Evolutionary conservation across 768 basidiomycete genomes (phyloP).

Genomic region (Cubamyces lactineus): DNA sequence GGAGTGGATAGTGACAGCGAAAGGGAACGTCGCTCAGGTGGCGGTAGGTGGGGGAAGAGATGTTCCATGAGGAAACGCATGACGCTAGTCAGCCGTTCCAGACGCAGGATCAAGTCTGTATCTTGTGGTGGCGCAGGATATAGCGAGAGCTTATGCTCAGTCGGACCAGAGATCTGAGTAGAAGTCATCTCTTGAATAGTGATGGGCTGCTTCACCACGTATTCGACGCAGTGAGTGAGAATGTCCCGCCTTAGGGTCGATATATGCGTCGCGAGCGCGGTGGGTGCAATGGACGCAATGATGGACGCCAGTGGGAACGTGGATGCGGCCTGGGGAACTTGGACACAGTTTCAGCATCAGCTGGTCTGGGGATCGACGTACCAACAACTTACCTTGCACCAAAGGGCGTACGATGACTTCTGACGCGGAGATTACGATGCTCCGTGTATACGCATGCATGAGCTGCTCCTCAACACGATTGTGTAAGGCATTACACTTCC

Average conservation of each 20-base stretch:
- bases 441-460: slow-evolving; percentile 64
- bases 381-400: slow-evolving; percentile 45
- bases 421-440: slow-evolving; percentile 54
- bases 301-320: slow-evolving; percentile 55
- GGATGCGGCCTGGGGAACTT: slow-evolving; percentile 62
- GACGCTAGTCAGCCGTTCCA: slow-evolving; percentile 58
- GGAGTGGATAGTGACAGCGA: slow-evolving; percentile 63
- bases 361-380: not conserved
- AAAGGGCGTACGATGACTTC: slow-evolving; percentile 53
- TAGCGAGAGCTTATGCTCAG: slow-evolving; percentile 52
- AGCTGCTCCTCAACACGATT: slow-evolving; percentile 70
- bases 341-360: not conserved
- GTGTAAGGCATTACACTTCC: slow-evolving; percentile 52
- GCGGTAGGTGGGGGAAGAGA: slow-evolving; percentile 60
- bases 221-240: slow-evolving; percentile 58
- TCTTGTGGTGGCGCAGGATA: slow-evolving; percentile 47
- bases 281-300: slow-evolving; percentile 58
- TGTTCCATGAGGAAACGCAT: slow-evolving; percentile 65
- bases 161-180: slow-evolving; percentile 35
- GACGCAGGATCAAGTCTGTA: slow-evolving; percentile 43
- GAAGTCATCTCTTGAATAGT: slow-evolving; percentile 44
- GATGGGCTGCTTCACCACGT: slow-evolving; percentile 56
- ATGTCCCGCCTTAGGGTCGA: slow-evolving; percentile 69
- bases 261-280: slow-evolving; percentile 59
- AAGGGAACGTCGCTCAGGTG: slow-evolving; percentile 48